These are phyloP conservation scores for Trichophyton schoenleinii DNA, from an alignment of 2,329 filamentous ascomycete genomes.

Conservation along the genomic window DNA sequence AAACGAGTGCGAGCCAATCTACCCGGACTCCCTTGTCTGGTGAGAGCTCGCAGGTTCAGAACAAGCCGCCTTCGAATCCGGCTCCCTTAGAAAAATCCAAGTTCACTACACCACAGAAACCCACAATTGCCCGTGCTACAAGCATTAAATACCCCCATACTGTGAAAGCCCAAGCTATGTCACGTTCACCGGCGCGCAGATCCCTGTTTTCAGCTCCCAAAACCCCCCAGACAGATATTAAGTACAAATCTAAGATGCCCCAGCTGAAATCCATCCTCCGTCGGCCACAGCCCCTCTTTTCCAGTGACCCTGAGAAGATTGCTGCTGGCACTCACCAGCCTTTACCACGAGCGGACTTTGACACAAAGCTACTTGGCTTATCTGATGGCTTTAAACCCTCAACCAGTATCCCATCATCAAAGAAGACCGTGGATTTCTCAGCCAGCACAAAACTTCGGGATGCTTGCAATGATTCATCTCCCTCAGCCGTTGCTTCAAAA, in stretches of 20 bases:
- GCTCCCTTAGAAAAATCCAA: slow-evolving; percentile 39
- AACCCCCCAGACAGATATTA: slow-evolving; percentile 37
- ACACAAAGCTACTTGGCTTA: slow-evolving; percentile 17
- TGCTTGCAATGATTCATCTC: slow-evolving; percentile 26
- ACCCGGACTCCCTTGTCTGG: slow-evolving; percentile 36
- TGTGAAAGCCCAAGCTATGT: slow-evolving; percentile 43
- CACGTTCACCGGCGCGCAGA: slow-evolving; percentile 42
- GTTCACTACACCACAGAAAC: slow-evolving; percentile 66
- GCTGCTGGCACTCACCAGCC: slow-evolving; percentile 46
- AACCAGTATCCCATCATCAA: slow-evolving; percentile 49
- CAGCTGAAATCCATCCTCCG: slow-evolving; percentile 53
- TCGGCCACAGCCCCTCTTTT: slow-evolving; percentile 46
- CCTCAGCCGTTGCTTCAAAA: slow-evolving; percentile 28
- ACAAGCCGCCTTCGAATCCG: slow-evolving; percentile 23
- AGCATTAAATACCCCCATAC: slow-evolving; percentile 44
- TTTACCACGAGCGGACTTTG: slow-evolving; percentile 13
- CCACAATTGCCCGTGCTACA: slow-evolving; percentile 48
- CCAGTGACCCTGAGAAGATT: slow-evolving; percentile 45
- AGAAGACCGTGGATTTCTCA: slow-evolving; percentile 73
- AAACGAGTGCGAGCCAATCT: slow-evolving; percentile 56
- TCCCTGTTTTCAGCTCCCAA: slow-evolving; percentile 30
- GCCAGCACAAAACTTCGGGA: slow-evolving; percentile 48
- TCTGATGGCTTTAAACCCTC: slow-evolving; percentile 35
- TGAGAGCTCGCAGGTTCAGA: slow-evolving; percentile 14
- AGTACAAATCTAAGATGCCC: slow-evolving; percentile 30